A percentile compares a stretch with the other conserved stretches of the same genome.
phyloP scores from a whole-genome alignment of 139 green algal species.

The Micromonas commoda region DNA sequence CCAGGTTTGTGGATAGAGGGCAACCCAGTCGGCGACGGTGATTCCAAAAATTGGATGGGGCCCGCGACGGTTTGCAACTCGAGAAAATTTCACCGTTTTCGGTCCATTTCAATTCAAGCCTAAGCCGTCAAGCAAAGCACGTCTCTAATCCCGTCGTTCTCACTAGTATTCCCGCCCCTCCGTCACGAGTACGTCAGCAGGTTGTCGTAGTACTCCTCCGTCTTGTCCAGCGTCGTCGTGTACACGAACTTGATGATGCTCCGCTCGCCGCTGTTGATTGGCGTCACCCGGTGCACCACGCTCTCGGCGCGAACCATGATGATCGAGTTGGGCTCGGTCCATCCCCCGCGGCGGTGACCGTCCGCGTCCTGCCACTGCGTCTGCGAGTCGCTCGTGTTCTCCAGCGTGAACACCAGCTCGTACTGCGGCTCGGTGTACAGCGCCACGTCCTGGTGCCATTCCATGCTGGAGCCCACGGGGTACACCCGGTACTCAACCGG shows the following conservation, averaged over 20 bases:
- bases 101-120: no score
- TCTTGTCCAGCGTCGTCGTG: conserved; percentile 17
- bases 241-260: conserved; percentile 30
- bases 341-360: not conserved
- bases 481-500: conserved; percentile 30
- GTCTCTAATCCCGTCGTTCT: not conserved
- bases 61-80: no score
- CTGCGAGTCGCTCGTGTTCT: conserved; percentile 20
- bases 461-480: conserved; percentile 14
- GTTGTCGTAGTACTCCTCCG: conserved; percentile 20
- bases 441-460: conserved; percentile 32
- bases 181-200: conserved; percentile 8
- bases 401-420: conserved; percentile 25
- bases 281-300: conserved; percentile 19
- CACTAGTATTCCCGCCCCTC: not conserved
- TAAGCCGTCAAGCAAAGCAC: no score
- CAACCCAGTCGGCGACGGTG: no score
- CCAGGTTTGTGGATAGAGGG: no score
- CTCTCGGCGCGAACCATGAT: conserved; percentile 21
- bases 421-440: conserved; percentile 32
- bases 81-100: no score
- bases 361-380: conserved; percentile 29
- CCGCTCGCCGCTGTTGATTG: conserved; percentile 25
- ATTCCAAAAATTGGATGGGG: no score
- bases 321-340: conserved; percentile 29